Base-by-base conservation (phyloP, 305 asterid species). In the Withania somnifera region DNA sequence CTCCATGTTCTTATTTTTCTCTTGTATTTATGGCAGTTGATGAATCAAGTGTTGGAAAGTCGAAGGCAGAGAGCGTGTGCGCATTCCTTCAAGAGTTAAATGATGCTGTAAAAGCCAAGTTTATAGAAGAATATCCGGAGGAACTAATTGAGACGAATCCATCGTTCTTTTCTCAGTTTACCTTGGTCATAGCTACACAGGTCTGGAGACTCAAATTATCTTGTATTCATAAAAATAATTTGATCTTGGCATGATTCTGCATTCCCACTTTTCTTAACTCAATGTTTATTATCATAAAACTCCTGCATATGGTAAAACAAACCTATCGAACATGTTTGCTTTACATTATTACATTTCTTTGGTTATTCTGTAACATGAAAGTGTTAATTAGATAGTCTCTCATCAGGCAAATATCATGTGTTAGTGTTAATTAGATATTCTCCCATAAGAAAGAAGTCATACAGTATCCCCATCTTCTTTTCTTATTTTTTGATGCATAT, bases 101-200 rank as follows among this genome's bases (percentile, higher is more conserved):
- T 86, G 99, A 94, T 88, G 98, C 98, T 3, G 98, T 94, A 63
- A 93, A 96, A 86, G 97, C 98, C 26, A 96, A 92, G 86, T 96
- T 93, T 69, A 91, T 96, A 7, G 99, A 96, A 84, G 99, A 94
- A 85, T 79, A 88, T 84, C 98, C 99, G 1, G 91, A 89, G 79
- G 87, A 88, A 69, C 84, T 96, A 83, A 94, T 95, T 52, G 94
- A 92, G 54, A 90, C 94, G 22, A 94, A 90, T 82, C 97, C 98
- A 11, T 84, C 97, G 0, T 94, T 95, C 91, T 95, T 95, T 89
- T 89, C 94, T n/a, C 97, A 95, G 77, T 95, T 94, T 85, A 93
- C 99, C 34, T 87, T 95, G 90, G 93, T 95, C 69, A 87, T 94
- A 78, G 97, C 98, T 82, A 94, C 98, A 24, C 99, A 95, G 99